Evolutionary conservation across 371 early-diverging fungal genomes (phyloP).

Genomic region (Conidiobolus coronatus): DNA sequence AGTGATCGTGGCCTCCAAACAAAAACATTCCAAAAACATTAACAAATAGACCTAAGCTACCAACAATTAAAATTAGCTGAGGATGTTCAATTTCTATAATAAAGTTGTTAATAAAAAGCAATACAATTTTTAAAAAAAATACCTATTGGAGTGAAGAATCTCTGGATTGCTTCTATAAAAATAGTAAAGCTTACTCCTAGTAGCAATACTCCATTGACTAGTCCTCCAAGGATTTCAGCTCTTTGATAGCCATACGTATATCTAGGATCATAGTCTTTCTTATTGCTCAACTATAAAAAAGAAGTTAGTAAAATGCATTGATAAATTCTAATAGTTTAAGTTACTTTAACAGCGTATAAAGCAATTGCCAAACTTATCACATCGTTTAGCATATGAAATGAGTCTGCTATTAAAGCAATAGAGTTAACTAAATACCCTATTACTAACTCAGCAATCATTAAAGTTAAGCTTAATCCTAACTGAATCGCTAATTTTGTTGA

Average conservation of each 20-base stretch:
- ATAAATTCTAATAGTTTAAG: background rate
- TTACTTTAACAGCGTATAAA: conserved; percentile 59
- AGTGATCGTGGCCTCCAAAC: conserved; percentile 32
- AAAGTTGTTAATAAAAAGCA: background rate
- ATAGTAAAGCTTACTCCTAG: conserved; percentile 76
- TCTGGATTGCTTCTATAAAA: conserved; percentile 63
- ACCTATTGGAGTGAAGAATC: conserved; percentile 41
- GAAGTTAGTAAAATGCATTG: background rate
- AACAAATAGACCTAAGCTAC: conserved; percentile 53
- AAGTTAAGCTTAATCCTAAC: conserved; percentile 28
- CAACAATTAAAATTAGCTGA: conserved; percentile 52
- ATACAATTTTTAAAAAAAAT: conserved; percentile 4
- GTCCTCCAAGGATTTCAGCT: conserved; percentile 78
- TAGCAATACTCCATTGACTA: conserved; percentile 72
- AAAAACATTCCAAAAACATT: conserved; percentile 63
- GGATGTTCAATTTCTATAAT: conserved; percentile 36
- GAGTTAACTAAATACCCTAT: conserved; percentile 53
- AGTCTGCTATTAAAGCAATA: conserved; percentile 77
- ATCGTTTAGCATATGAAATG: conserved; percentile 84
- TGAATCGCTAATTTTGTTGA: conserved; percentile 26
- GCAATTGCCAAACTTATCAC: conserved; percentile 56
- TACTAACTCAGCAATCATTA: conserved; percentile 57
- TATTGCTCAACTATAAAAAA: conserved; percentile 13
- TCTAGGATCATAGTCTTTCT: conserved; percentile 24
- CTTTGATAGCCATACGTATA: conserved; percentile 80